Conservation (phyloP, 495 filamentous ascomycete species). For the Aspergillus leporis region DNA sequence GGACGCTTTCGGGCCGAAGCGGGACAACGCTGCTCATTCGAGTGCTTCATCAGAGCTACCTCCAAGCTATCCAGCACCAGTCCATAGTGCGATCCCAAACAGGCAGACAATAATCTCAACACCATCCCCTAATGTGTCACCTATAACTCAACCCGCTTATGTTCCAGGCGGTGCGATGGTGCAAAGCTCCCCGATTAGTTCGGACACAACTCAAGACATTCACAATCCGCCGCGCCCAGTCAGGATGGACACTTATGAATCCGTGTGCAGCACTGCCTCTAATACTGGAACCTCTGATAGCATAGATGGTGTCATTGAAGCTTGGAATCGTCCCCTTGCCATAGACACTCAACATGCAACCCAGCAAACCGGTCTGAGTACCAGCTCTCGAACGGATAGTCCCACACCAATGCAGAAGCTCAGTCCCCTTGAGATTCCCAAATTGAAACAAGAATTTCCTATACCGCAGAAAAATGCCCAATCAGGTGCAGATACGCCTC, state of each 20-base stretch:
- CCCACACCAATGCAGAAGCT: conserved; percentile 13
- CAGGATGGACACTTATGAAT: conserved; percentile 33
- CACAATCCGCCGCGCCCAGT: conserved; percentile 19
- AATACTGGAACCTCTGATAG: conserved; percentile 32
- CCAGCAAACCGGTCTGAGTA: conserved; percentile 3
- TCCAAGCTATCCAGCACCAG: conserved; percentile 4
- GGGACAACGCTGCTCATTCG: conserved; percentile 15
- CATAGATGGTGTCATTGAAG: conserved; percentile 47
- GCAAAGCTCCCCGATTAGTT: conserved; percentile 29
- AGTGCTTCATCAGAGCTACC: conserved; percentile 17
- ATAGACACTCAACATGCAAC: conserved; percentile 16
- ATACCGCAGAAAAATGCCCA: conserved; percentile 5
- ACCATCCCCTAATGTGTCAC: conserved; percentile 13
- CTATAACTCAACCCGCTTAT: conserved; percentile 12
- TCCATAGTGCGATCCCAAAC: neutral
- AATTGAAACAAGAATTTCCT: conserved; percentile 11
- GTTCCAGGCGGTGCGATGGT: conserved; percentile 2
- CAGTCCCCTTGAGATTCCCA: conserved; percentile 20
- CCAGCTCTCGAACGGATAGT: neutral
- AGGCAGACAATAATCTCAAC: conserved; percentile 6
- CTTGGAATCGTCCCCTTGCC: conserved; percentile 38
- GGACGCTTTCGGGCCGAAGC: conserved; percentile 28
- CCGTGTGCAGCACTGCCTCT: conserved; percentile 25
- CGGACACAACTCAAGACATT: conserved; percentile 15
- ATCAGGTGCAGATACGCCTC: neutral